Evolutionary conservation across 805 yeast genomes (phyloP), one percentile per base, ranked within the genome.

Genomic region (Barnettozyma sucrosica): DNA sequence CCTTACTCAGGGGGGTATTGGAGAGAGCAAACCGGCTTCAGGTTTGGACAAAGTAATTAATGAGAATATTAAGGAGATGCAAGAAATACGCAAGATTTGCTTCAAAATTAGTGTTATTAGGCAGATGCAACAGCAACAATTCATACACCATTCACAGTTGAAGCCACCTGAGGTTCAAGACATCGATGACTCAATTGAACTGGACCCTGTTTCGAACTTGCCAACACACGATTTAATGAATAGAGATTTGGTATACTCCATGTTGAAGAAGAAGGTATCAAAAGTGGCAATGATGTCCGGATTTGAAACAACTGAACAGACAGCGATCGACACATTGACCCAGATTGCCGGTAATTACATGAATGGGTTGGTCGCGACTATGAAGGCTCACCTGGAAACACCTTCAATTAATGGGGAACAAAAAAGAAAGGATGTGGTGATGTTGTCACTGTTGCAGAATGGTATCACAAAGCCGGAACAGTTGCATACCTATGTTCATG

Each of bases 221-320:
- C 74, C 74, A 0, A 85, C 84, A 24, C 88, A 84, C 53, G 93
- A 89, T 51, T 64, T 71, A 10, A 69, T 73, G 59, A 75, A 75
- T 48, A 72, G 71, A n/a, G 79, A 75, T 3, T 72, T 89, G 13
- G 84, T 89, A 9, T 79, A 75, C 56, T 71, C 80, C 1, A 79
- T 86, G 0, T 66, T 93, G 68, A 74, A 79, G 53, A 80, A 85
- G 55, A 77, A 83, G 36, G 79, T 87, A 0, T 77, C 90, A 18
- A 88, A 89, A 51, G 68, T 93, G 18, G 80, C 87, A 1, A 92
- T 93, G 98, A 83, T 88, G 36, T 81, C 84, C 38, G 99, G 99
- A 0, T 93, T 87, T 68, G 98, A 93, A 66, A 70, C 85, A 0
- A 77, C 95, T 0, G 88, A 87, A 55, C 79, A 84, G 11, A 70